A percentile compares a stretch with the other conserved stretches of the same genome.
These are phyloP conservation scores for Sclerotinia subarctica DNA, from an alignment of 2,329 filamentous ascomycete species.

Conservation along the genomic window DNA sequence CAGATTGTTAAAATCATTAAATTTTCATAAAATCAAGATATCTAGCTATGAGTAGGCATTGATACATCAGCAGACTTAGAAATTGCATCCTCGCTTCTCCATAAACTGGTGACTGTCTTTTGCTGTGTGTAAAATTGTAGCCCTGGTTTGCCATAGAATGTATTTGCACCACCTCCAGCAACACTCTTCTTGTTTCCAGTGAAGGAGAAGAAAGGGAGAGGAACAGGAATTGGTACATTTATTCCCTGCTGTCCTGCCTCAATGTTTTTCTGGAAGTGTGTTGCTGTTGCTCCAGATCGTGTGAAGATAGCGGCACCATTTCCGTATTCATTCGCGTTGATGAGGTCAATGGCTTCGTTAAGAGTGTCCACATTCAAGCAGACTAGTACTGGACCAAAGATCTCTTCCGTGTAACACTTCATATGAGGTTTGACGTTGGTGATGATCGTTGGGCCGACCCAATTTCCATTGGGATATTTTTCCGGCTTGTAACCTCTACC, in stretches of 20 bases:
- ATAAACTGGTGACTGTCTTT: constrained; percentile 95
- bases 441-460: constrained; percentile 80
- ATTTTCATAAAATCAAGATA: neutral
- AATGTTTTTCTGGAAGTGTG: constrained; percentile 74
- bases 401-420: constrained; percentile 82
- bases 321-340: constrained; percentile 83
- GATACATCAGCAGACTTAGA: constrained; percentile 80
- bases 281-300: constrained; percentile 70
- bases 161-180: constrained; percentile 86
- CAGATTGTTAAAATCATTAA: constrained; percentile 7
- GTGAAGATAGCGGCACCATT: constrained; percentile 88
- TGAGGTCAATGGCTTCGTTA: constrained; percentile 75
- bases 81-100: constrained; percentile 81
- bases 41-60: constrained; percentile 67
- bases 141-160: constrained; percentile 92
- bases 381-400: constrained; percentile 81
- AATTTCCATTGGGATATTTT: constrained; percentile 85
- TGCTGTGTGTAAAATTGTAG: constrained; percentile 94
- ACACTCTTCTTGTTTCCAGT: constrained; percentile 84
- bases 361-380: constrained; percentile 75
- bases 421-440: constrained; percentile 75
- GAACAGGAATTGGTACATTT: constrained; percentile 72
- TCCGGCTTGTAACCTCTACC: constrained; percentile 69
- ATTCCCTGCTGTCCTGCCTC: constrained; percentile 84
- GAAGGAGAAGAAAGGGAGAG: constrained; percentile 69